Evolutionary conservation across 805 yeast species (phyloP), one percentile per base, ranked within the genome.

Genomic region (Myxozyma neglecta): DNA sequence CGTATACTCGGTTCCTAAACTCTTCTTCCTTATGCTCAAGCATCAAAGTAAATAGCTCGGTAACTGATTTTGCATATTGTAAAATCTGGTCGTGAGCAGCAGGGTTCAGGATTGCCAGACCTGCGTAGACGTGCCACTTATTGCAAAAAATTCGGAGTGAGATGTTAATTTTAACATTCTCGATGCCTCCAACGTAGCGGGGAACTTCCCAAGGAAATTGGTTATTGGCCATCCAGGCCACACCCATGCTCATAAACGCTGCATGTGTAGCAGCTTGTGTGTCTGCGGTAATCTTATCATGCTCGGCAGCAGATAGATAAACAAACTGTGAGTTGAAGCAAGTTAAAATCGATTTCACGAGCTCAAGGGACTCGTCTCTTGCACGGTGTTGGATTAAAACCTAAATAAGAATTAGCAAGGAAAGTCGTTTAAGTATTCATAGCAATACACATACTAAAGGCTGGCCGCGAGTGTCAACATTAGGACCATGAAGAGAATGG

Each of bases 181-280:
- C 99, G 51, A 94, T 79, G 1, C 99, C 98, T 13, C 98, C 98
- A 32, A 85, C 77, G 93, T 97, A 91, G 71, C 87, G 84, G 0
- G 87, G 83, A 65, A 85, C 87, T 24, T 76, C 75, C 99, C 99
- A 94, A 0, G 99, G 99, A 72, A 90, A 94, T 72, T 88, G 87
- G 70, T 86, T 82, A 64, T 82, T 79, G 51, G 85, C 83, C 68
- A 83, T 87, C 99, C 99, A 94, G 6, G 98, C 98, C 7, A 86
- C 85, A 5, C 99, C 99, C 99, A 94, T 94, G 59, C 96, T 87
- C 61, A 94, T 78, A 71, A 94, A 94, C 0, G 97, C 98, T 11
- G 97, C 97, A 73, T 94, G 99, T 0, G 99, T 94, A 16, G 93
- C 97, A 0, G 98, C 98, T 74, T 94, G 99, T 1, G 98, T 94